These are phyloP conservation scores for Scedosporium aurantiacum DNA, from an alignment of 2,329 filamentous ascomycete species.

Conservation along the genomic window DNA sequence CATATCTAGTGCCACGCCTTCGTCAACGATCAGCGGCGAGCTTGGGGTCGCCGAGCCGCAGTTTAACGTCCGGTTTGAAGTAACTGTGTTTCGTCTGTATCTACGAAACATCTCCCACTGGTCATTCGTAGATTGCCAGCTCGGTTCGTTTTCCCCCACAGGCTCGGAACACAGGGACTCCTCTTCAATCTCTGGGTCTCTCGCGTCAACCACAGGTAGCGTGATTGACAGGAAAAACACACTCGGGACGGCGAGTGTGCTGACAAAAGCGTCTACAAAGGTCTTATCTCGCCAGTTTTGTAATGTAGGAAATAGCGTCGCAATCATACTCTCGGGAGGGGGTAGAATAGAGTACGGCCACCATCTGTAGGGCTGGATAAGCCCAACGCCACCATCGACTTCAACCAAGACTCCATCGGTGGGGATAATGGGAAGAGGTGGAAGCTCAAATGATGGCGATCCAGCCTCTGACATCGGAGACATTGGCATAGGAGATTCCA, in stretches of 20 bases:
- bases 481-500: constrained; percentile 39
- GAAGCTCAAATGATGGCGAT: not conserved
- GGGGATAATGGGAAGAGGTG: constrained; percentile 4
- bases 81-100: constrained; percentile 24
- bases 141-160: not conserved
- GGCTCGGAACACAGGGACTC: not conserved
- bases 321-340: constrained; percentile 56
- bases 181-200: not conserved
- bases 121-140: constrained; percentile 3
- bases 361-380: constrained; percentile 37
- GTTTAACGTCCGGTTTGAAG: not conserved
- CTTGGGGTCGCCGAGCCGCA: not conserved
- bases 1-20: not conserved
- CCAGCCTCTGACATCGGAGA: not conserved
- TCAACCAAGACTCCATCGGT: constrained; percentile 1
- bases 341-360: constrained; percentile 73
- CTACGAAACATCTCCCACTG: constrained; percentile 51
- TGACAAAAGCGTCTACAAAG: constrained; percentile 75
- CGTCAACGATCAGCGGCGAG: not conserved
- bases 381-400: not conserved
- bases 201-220: constrained; percentile 74
- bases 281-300: constrained; percentile 71
- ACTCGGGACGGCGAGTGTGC: constrained; percentile 73
- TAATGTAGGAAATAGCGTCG: constrained; percentile 79
- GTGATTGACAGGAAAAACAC: constrained; percentile 86